Conservation (phyloP, 352 stramenopile genomes). For the Phytopythium ostracodes region DNA sequence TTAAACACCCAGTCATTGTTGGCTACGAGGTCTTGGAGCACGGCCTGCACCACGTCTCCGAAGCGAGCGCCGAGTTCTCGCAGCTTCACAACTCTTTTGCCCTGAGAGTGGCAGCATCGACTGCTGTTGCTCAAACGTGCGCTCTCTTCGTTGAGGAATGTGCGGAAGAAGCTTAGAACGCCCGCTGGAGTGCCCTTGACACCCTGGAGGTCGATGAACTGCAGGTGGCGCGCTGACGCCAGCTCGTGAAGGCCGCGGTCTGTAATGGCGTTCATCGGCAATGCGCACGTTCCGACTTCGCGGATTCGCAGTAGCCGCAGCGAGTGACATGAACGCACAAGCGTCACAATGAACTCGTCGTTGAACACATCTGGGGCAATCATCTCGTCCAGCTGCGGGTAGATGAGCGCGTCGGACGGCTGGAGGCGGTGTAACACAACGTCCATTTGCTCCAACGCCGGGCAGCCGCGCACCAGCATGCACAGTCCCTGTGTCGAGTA, state of each 20-base stretch:
- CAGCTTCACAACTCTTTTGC: conserved; percentile 16
- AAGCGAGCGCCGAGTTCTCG: conserved; percentile 39
- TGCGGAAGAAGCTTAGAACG: conserved; percentile 18
- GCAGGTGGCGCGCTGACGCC: conserved; percentile 14
- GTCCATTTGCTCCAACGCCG: conserved; percentile 29
- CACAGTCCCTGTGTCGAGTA: conserved; percentile 43
- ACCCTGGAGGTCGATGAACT: conserved; percentile 31
- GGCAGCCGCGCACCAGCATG: conserved; percentile 25
- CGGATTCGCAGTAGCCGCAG: conserved; percentile 33
- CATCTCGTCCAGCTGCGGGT: conserved; percentile 59
- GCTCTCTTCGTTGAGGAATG: neutral
- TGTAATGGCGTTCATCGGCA: conserved; percentile 28
- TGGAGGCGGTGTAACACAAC: conserved; percentile 46
- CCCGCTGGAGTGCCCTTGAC: conserved; percentile 25
- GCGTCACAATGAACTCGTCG: conserved; percentile 27
- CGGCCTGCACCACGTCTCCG: conserved; percentile 25
- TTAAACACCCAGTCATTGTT: neutral
- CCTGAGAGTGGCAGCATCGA: neutral
- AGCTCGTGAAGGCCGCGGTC: conserved; percentile 26
- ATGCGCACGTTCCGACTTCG: conserved; percentile 19
- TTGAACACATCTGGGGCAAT: conserved; percentile 49
- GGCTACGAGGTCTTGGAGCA: conserved; percentile 21
- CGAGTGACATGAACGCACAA: conserved; percentile 18
- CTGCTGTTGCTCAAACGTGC: neutral
- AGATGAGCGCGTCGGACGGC: conserved; percentile 39